phyloP scores from a whole-genome alignment of 495 filamentous ascomycete species.

The Penicillium steckii region DNA sequence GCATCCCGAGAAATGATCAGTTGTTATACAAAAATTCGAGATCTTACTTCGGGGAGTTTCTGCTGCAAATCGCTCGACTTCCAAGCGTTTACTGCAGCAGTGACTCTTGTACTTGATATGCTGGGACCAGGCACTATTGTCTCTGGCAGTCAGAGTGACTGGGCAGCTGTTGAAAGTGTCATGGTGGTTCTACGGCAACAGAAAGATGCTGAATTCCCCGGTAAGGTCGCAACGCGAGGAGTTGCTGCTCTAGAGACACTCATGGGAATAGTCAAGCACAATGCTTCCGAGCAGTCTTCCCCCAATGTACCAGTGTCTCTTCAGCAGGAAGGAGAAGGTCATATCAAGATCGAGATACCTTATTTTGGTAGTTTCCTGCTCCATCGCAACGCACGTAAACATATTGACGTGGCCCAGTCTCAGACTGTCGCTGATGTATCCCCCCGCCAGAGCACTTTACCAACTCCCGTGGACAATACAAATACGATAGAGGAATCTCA shows the following conservation, averaged over 20 bases:
- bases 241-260: constrained; percentile 7
- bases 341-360: constrained; percentile 13
- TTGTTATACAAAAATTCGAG: constrained; percentile 40
- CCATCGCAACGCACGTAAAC: neutral
- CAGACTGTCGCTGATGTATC: neutral
- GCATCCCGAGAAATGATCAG: constrained; percentile 32
- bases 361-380: constrained; percentile 16
- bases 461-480: too few relatives aligned
- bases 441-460: neutral
- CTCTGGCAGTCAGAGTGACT: neutral
- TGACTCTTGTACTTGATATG: constrained; percentile 45
- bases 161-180: constrained; percentile 2
- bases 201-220: neutral
- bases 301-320: neutral
- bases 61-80: constrained; percentile 53
- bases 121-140: constrained; percentile 21
- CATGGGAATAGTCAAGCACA: neutral
- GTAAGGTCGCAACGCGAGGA: constrained; percentile 11
- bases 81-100: constrained; percentile 48
- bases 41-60: constrained; percentile 20
- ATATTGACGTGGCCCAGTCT: too few relatives aligned
- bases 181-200: constrained; percentile 3
- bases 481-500: too few relatives aligned
- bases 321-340: neutral
- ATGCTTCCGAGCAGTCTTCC: too few relatives aligned